Evolutionary conservation across 148 eudicot genomes (phyloP), one percentile per base, ranked within the genome.

Genomic region (Chenopodium album): DNA sequence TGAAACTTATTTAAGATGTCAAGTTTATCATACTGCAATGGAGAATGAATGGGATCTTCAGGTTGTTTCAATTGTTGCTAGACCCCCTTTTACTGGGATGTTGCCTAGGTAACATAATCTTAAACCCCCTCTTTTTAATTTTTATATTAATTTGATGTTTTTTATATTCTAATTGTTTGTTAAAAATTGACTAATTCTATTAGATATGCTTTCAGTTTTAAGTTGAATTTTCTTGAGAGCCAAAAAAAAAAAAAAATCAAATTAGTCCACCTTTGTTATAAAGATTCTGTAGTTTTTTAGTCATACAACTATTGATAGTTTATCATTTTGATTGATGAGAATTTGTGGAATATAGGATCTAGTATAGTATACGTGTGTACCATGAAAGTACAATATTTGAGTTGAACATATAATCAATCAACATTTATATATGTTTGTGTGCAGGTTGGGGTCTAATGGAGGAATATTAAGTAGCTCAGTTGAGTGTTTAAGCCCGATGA

Each of bases 41-140:
- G 99, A 95, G 84, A 85, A 50, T 86, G 94, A 91, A 70, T 95
- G 98, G 99, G 99, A 95, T 91, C 88, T 95, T 69, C 99, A 95
- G 74, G 99, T 92, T 10, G 91, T 93, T 37, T 92, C 99, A 3
- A 88, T 95, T 82, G 92, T 94, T 44, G 87, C 94, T 12, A 86
- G 89, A 88, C 89, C 90, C 20, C 88, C 91, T 75, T 76, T 84
- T 50, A 86, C 92, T 1, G 92, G 90, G 37, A 89, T 89, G 78
- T 90, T 93, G 81, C 89, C 97, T 0, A 92, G 99, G 99, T 95
- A 90, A 32, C 62, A 14, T 56, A 12, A 16, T 56, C 62, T 56
- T 41, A 0, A 56, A 3, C 22, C 62, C 62, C 62, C 62, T 17
- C 62, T 56, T 31, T 34, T 8, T 9, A 63, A 1, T 19, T 2